Evolutionary conservation across 139 green algal species (phyloP), one percentile per base, ranked within the genome.

Genomic region (Chlamydomonas schloesseri): DNA sequence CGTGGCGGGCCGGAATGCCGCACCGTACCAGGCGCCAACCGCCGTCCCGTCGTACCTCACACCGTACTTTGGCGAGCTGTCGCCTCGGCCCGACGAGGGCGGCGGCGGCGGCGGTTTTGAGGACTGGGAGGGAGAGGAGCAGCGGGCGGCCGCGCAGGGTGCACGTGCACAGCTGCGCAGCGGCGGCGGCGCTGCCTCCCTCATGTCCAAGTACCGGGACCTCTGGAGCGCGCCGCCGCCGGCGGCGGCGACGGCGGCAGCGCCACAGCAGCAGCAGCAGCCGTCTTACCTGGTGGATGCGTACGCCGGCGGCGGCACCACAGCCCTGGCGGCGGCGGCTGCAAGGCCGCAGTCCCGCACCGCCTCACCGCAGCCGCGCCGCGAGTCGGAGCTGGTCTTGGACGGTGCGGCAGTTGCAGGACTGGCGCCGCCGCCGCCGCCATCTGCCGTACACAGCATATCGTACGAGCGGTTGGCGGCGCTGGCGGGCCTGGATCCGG

Each of bases 401-500:
- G 42, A 23, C 62, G 26, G 62, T 24, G 62, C 20, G 17, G 62
- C 62, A 34, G 20, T 23, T 23, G 26, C 62, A 23, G 62, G 20
- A 2, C 3, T 14, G 62, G 21, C 57, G 21, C 24, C 71, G 55
- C 55, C 55, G 62, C 62, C 62, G 62, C 4, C 62, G 62, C 4
- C 42, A 5, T 8, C 8, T 50, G 42, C 42, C 42, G 42, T 8
- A 50, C 42, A 50, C 28, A 14, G 3, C 14, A 15, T 47, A 50
- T 77, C 79, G 67, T 85, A 85, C 46, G 64, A 85, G 33, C 79
- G 79, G 0, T 23, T 85, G 31, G 79, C 79, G 46, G 24, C 79
- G 13, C 68, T 85, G 33, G 79, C 79, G 26, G 79, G 79, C 8
- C 18, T 85, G 67, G 79, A 77, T 18, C 65, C 78, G 18, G 78